Conservation (phyloP, 768 basidiomycete genomes). For the Tylopilus intermedius region DNA sequence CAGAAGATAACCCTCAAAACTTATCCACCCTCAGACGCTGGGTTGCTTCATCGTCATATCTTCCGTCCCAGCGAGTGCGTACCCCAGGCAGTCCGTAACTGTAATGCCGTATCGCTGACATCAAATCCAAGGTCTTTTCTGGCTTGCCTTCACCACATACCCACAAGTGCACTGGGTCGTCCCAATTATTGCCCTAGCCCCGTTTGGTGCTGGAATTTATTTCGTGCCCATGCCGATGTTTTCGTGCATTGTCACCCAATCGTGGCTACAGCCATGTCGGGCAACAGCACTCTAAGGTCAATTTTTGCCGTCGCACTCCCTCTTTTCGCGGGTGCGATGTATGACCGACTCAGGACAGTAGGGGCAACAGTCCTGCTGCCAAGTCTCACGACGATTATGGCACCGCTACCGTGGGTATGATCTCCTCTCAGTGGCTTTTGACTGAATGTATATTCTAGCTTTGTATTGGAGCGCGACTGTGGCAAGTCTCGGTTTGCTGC, state of each 20-base stretch:
- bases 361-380: conserved; percentile 68
- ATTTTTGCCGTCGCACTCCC: conserved; percentile 49
- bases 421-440: too few relatives aligned
- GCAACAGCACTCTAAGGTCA: conserved; percentile 52
- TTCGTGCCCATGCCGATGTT: conserved; percentile 69
- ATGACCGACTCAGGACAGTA: conserved; percentile 52
- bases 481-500: conserved; percentile 41
- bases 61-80: conserved; percentile 48
- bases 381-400: conserved; percentile 56
- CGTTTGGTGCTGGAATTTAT: conserved; percentile 51
- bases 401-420: conserved; percentile 52
- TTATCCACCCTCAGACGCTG: conserved; percentile 42
- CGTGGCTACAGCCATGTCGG: conserved; percentile 59
- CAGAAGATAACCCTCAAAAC: conserved; percentile 39
- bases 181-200: conserved; percentile 41
- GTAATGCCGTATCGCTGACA: neutral
- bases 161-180: conserved; percentile 42
- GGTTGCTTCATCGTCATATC: conserved; percentile 38
- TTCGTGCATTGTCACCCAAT: conserved; percentile 50
- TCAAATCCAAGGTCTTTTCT: conserved; percentile 39
- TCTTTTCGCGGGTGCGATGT: conserved; percentile 50
- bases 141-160: conserved; percentile 54
- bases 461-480: conserved; percentile 41
- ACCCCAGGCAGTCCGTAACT: neutral
- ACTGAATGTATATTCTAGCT: conserved; percentile 25